Evolutionary conservation across 2,329 filamentous ascomycete genomes (phyloP), one percentile per base, ranked within the genome.

Genomic region (Ophiocordyceps camponoti-saundersi): DNA sequence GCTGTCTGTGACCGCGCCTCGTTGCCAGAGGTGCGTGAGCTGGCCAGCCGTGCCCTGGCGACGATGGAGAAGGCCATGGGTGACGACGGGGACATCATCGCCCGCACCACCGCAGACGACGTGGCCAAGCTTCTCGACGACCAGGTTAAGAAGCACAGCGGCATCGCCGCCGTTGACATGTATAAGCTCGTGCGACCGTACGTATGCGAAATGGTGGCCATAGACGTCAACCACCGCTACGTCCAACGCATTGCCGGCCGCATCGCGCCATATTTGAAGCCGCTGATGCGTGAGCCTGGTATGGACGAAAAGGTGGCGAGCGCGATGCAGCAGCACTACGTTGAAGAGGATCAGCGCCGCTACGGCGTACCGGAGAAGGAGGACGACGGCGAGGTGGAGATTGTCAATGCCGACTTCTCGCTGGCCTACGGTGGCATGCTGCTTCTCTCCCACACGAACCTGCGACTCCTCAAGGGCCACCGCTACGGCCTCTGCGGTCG

Each of bases 361-460:
- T 93, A 79, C 56, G 90, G 89, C 52, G 79, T 82, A 47, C 85
- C 88, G 2, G 73, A 85, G 53, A 85, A 89, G 63, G 86, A 92
- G 51, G 87, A 95, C 50, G 86, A 93, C 50, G 89, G 88, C 49
- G 92, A 98, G 67, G 73, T 82, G 21, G 92, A 96, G 65, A 95
- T 98, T 59, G 92, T 98, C 61, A 96, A 98, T 58, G 90, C 92
- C 43, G 84, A 92, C 61, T 98, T 98, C 70, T 98, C 92, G 20
- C 77, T 98, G 22, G 92, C 89, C 44, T 98, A 98, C 59, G 92
- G 92, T 62, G 92, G 92, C 58, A 96, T 95, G 89, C 78, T 98
- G 54, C 71, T 98, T 51, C 76, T 98, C 21, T 95, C 88, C 6
- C 92, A 96, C 69, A 95, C 92, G 54, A 96, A 95, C 63, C 72